Conservation (phyloP, 306 rosid genomes). For the Mimosa bimucronata region DNA sequence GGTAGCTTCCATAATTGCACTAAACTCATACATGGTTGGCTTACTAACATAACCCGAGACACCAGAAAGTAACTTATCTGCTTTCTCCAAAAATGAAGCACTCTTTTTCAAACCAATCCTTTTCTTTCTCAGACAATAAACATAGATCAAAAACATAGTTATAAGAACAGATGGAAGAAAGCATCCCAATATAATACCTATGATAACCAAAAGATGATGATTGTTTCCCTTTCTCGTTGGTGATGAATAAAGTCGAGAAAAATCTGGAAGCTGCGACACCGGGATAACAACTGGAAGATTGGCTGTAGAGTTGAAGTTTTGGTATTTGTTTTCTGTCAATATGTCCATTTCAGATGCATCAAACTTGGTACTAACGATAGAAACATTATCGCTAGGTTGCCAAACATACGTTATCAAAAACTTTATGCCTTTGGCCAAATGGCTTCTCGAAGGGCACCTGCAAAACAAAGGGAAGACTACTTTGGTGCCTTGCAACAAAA, state of each 20-base stretch:
- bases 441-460: slow-evolving; percentile 65
- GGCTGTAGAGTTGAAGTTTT: slow-evolving; percentile 42
- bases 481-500: slow-evolving; percentile 45
- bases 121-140: slow-evolving; percentile 34
- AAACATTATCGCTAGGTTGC: slow-evolving; percentile 59
- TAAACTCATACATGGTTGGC: slow-evolving; percentile 61
- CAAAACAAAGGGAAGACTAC: slow-evolving; percentile 70
- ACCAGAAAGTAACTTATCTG: slow-evolving; percentile 67
- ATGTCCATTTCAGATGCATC: slow-evolving; percentile 50
- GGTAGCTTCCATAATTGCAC: slow-evolving; percentile 64
- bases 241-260: slow-evolving; percentile 46
- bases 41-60: slow-evolving; percentile 75
- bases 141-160: slow-evolving; percentile 29
- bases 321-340: slow-evolving; percentile 46
- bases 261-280: slow-evolving; percentile 54
- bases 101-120: slow-evolving; percentile 42
- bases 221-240: slow-evolving; percentile 18
- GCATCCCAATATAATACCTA: slow-evolving; percentile 49
- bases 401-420: slow-evolving; percentile 67
- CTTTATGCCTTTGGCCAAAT: slow-evolving; percentile 41
- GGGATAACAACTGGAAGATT: slow-evolving; percentile 65
- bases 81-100: slow-evolving; percentile 44
- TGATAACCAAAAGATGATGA: slow-evolving; percentile 34
- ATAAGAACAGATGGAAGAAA: slow-evolving; percentile 39
- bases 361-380: slow-evolving; percentile 52